Conservation (phyloP, 2,329 filamentous ascomycete species). For the Cladosporium sp. region DNA sequence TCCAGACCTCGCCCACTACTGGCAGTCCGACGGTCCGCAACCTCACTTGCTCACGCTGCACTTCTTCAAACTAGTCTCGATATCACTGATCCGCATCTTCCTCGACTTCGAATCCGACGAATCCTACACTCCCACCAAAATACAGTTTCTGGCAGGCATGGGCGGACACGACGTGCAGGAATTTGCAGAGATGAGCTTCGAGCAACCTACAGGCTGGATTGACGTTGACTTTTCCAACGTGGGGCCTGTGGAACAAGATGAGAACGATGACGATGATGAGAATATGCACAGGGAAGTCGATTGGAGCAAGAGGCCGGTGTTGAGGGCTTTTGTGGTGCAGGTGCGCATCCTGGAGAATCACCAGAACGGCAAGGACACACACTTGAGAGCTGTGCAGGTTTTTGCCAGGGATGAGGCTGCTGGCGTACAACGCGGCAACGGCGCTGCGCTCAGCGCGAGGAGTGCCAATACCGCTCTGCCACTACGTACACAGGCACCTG, state of each 20-base stretch:
- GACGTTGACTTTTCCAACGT: conserved; percentile 73
- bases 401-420: conserved; percentile 57
- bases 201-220: conserved; percentile 84
- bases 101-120: conserved; percentile 93
- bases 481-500: conserved; percentile 16
- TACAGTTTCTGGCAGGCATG: conserved; percentile 84
- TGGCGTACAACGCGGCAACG: conserved; percentile 15
- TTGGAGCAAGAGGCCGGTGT: conserved; percentile 66
- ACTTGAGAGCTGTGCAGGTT: conserved; percentile 88
- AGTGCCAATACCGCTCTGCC: conserved; percentile 18
- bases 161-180: conserved; percentile 89
- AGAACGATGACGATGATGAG: conserved; percentile 35
- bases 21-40: conserved; percentile 86
- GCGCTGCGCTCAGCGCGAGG: conserved; percentile 7
- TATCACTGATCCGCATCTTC: conserved; percentile 76
- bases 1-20: conserved; percentile 72
- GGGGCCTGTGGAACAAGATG: conserved; percentile 45
- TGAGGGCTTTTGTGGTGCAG: conserved; percentile 87
- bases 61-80: conserved; percentile 80
- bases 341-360: conserved; percentile 93
- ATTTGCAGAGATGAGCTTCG: conserved; percentile 78
- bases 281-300: conserved; percentile 38
- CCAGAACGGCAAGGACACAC: conserved; percentile 99
- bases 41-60: conserved; percentile 82
- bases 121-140: conserved; percentile 93